phyloP scores from a whole-genome alignment of 495 filamentous ascomycete genomes.

The Polyplosphaeria fusca region DNA sequence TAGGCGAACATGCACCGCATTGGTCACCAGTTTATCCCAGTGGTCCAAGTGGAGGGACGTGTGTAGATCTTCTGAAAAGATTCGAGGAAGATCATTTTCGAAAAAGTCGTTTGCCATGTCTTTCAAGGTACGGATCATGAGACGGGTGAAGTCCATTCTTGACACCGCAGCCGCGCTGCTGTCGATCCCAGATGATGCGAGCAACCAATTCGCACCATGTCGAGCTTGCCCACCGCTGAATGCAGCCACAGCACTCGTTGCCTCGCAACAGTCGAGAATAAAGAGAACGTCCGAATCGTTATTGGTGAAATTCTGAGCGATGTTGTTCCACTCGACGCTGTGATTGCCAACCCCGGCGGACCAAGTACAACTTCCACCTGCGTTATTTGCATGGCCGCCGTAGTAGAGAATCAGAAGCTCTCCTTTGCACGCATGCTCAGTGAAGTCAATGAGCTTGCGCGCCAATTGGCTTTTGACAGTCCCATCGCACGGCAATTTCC shows the following conservation, averaged over 20 bases:
- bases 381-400: not conserved
- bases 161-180: not conserved
- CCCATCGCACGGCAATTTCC: not conserved
- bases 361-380: not conserved
- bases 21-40: not conserved
- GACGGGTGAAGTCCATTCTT: not conserved
- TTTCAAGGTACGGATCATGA: not conserved
- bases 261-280: not conserved
- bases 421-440: not conserved
- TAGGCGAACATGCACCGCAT: not conserved
- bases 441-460: not conserved
- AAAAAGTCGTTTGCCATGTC: not conserved
- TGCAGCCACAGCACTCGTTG: not conserved
- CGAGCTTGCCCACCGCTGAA: not conserved
- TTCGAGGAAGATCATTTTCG: not conserved
- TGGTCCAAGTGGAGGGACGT: not conserved
- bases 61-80: not conserved
- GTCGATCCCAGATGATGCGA: not conserved
- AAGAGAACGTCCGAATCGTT: not conserved
- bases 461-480: not conserved
- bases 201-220: not conserved
- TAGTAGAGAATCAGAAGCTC: not conserved
- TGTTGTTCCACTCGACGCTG: not conserved
- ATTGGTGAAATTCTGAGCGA: not conserved
- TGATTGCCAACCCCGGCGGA: not conserved